Conservation (phyloP, 2,329 filamentous ascomycete species). For the Leptosphaerulina australis region DNA sequence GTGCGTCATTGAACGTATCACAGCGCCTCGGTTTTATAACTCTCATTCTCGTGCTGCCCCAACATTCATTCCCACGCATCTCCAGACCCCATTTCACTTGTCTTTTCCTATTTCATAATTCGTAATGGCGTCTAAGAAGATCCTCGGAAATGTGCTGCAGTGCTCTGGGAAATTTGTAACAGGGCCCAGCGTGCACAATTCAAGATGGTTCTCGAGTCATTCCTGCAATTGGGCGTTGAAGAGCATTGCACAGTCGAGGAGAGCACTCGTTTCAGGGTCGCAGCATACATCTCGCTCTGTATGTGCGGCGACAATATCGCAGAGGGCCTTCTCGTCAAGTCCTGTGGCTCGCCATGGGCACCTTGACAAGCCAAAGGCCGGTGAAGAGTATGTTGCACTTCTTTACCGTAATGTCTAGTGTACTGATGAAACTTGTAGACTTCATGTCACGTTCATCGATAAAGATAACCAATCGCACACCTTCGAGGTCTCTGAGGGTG, state of each 20-base stretch:
- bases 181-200: slow-evolving; percentile 3
- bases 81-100: background rate
- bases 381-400: slow-evolving; percentile 76
- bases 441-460: slow-evolving; percentile 90
- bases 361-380: slow-evolving; percentile 80
- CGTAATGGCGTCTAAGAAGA: slow-evolving; percentile 25
- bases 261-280: background rate
- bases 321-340: slow-evolving; percentile 67
- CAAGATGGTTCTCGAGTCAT: slow-evolving; percentile 22
- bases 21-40: slow-evolving; percentile 9
- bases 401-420: background rate
- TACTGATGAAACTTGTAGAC: slow-evolving; percentile 55
- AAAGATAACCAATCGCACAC: slow-evolving; percentile 80
- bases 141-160: slow-evolving; percentile 14
- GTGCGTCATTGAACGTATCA: slow-evolving; percentile 17
- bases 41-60: slow-evolving; percentile 10
- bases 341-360: slow-evolving; percentile 72
- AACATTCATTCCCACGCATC: slow-evolving; percentile 6
- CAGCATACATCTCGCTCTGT: slow-evolving; percentile 9
- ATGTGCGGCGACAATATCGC: background rate
- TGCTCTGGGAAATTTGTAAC: slow-evolving; percentile 8
- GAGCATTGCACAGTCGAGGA: background rate
- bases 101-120: background rate
- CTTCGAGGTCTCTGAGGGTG: slow-evolving; percentile 80
- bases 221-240: slow-evolving; percentile 23